Percentiles rank a stretch among this genome's conserved stretches.
These are phyloP conservation scores for Kwoniella botswanensis DNA, from an alignment of 768 basidiomycete species.

Conservation along the genomic window DNA sequence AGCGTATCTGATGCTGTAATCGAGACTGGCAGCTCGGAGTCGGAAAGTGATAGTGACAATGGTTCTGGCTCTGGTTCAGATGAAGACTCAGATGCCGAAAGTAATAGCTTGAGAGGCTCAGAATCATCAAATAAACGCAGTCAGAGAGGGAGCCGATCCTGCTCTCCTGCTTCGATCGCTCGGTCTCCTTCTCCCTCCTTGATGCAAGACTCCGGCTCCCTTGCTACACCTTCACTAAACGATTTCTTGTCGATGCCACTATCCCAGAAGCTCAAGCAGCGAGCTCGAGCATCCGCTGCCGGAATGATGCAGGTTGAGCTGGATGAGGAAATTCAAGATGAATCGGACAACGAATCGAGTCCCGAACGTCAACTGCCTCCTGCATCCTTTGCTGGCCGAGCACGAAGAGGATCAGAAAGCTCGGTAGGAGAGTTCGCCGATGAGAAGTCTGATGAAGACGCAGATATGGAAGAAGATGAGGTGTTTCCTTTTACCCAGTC, in stretches of 20 bases:
- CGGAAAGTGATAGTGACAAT: slow-evolving; percentile 32
- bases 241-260: slow-evolving; percentile 34
- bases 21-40: slow-evolving; percentile 39
- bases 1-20: slow-evolving; percentile 48
- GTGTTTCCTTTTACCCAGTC: slow-evolving; percentile 27
- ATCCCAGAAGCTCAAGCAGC: slow-evolving; percentile 24
- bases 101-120: not conserved
- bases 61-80: slow-evolving; percentile 19
- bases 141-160: slow-evolving; percentile 4
- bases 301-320: slow-evolving; percentile 27
- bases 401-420: slow-evolving; percentile 28
- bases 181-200: not conserved
- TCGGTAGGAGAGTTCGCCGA: slow-evolving; percentile 41
- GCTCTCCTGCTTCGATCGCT: not conserved
- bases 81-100: slow-evolving; percentile 13
- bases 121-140: not conserved
- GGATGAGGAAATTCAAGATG: slow-evolving; percentile 25
- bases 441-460: slow-evolving; percentile 30
- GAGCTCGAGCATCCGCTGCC: slow-evolving; percentile 33
- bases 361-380: slow-evolving; percentile 13
- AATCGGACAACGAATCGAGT: slow-evolving; percentile 12
- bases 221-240: slow-evolving; percentile 8
- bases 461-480: slow-evolving; percentile 47
- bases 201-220: not conserved
- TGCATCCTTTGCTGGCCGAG: slow-evolving; percentile 1